These are phyloP conservation scores for Aspergillus niger DNA, from an alignment of 2,329 filamentous ascomycete genomes.

Conservation along the genomic window DNA sequence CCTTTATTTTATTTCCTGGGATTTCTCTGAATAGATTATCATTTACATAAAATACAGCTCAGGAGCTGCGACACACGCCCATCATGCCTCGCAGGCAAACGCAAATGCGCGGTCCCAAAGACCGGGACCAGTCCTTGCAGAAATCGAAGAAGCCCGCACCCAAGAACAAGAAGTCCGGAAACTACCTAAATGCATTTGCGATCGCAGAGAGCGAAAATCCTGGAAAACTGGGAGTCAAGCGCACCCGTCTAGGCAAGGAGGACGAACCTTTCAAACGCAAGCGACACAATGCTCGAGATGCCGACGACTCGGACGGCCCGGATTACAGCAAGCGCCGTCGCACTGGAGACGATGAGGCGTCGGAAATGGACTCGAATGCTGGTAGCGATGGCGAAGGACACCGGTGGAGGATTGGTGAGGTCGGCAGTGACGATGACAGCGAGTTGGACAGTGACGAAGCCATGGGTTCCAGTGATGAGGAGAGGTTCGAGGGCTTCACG, in stretches of 20 bases:
- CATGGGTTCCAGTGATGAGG: conserved; percentile 85
- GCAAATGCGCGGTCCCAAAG: conserved; percentile 38
- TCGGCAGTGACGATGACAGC: conserved; percentile 67
- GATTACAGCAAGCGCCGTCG: conserved; percentile 50
- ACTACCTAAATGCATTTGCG: conserved; percentile 63
- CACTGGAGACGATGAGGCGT: conserved; percentile 41
- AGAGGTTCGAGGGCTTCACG: conserved; percentile 75
- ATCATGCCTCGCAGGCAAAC: conserved; percentile 47
- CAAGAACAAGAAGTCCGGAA: conserved; percentile 49
- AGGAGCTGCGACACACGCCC: conserved; percentile 10
- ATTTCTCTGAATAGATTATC: conserved; percentile 2
- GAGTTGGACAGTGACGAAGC: conserved; percentile 77
- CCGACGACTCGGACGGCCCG: conserved; percentile 43
- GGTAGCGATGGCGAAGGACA: conserved; percentile 85
- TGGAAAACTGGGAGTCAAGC: conserved; percentile 55
- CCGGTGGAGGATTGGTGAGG: conserved; percentile 76
- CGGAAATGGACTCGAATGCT: conserved; percentile 62
- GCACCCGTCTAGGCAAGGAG: conserved; percentile 61
- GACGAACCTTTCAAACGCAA: conserved; percentile 50
- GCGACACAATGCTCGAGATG: conserved; percentile 39
- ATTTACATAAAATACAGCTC: background rate
- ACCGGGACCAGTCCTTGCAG: conserved; percentile 38
- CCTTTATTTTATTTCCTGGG: background rate
- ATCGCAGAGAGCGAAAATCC: conserved; percentile 63
- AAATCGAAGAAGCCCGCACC: conserved; percentile 41